Conservation (phyloP, 768 basidiomycete species). For the Russula griseocarnosa region DNA sequence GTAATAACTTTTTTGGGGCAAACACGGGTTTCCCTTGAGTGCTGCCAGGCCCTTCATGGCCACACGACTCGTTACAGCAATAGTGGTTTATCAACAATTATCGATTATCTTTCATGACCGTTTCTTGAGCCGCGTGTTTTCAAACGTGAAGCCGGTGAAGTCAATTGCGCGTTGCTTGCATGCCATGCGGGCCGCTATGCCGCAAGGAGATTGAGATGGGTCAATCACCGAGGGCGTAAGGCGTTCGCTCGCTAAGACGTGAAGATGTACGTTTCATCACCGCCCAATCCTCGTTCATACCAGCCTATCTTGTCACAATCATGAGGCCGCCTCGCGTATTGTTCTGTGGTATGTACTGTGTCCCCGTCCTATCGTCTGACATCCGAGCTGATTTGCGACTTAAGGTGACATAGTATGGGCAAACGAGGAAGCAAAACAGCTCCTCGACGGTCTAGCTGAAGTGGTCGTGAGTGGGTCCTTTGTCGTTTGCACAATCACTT, state of each 20-base stretch:
- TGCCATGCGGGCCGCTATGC: background rate
- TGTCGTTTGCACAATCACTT: background rate
- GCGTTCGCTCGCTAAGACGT: background rate
- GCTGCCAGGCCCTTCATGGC: background rate
- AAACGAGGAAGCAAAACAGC: conserved; percentile 60
- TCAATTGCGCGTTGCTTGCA: too few species aligned
- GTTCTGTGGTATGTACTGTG: conserved; percentile 34
- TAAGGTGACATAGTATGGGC: conserved; percentile 78
- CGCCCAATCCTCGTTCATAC: background rate
- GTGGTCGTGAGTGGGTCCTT: conserved; percentile 56
- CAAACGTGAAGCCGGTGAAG: too few species aligned
- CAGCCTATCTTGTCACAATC: background rate
- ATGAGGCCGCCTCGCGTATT: conserved; percentile 33
- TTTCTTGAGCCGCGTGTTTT: too few species aligned
- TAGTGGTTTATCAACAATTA: background rate
- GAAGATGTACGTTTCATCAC: background rate
- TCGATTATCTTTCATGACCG: too few species aligned
- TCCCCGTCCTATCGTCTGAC: background rate
- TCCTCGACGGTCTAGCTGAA: conserved; percentile 67
- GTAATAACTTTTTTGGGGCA: conserved; percentile 6
- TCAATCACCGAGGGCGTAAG: conserved; percentile 1
- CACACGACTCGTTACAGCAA: too few species aligned
- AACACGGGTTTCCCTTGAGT: conserved; percentile 5
- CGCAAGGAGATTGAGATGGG: background rate
- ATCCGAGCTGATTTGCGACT: background rate